These are phyloP conservation scores for Xylaria intraflava DNA, from an alignment of 495 filamentous ascomycete species.

Conservation along the genomic window DNA sequence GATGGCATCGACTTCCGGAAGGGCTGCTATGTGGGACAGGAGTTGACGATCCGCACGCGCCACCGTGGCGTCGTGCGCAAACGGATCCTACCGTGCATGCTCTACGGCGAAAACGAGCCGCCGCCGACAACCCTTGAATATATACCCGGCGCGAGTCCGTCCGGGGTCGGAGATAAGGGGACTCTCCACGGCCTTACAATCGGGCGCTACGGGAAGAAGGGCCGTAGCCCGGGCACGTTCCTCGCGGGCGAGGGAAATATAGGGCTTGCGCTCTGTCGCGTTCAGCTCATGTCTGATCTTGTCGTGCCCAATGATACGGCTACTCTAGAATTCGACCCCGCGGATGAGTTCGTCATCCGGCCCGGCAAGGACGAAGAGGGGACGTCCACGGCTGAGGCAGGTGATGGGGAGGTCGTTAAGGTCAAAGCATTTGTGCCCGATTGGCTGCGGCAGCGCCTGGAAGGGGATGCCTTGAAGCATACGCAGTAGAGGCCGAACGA, in stretches of 20 bases:
- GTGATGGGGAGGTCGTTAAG: slow-evolving; percentile 39
- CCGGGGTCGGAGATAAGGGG: not conserved
- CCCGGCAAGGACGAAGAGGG: slow-evolving; percentile 21
- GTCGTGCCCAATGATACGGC: slow-evolving; percentile 57
- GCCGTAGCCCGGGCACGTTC: slow-evolving; percentile 70
- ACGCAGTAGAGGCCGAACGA: not conserved
- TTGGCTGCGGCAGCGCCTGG: slow-evolving; percentile 54
- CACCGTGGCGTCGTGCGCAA: slow-evolving; percentile 92
- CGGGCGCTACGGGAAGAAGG: slow-evolving; percentile 40
- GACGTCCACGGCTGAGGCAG: not conserved
- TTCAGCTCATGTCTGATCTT: slow-evolving; percentile 84
- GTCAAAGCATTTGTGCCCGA: slow-evolving; percentile 82
- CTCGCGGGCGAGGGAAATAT: slow-evolving; percentile 72
- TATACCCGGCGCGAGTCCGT: slow-evolving; percentile 22
- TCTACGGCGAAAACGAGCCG: slow-evolving; percentile 48
- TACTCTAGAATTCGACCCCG: slow-evolving; percentile 35
- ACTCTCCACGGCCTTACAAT: slow-evolving; percentile 35
- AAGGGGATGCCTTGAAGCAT: slow-evolving; percentile 1
- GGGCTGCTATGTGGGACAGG: slow-evolving; percentile 95
- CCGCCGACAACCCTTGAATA: slow-evolving; percentile 40
- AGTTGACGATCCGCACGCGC: slow-evolving; percentile 88
- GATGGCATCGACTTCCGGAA: slow-evolving; percentile 84
- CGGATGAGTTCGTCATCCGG: slow-evolving; percentile 38
- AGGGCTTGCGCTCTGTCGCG: slow-evolving; percentile 77
- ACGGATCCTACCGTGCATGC: slow-evolving; percentile 72